A percentile compares a stretch with the other conserved stretches of the same genome.
phyloP scores from a whole-genome alignment of 1,284 basidiomycete species.

The Volvariella volvacea region DNA sequence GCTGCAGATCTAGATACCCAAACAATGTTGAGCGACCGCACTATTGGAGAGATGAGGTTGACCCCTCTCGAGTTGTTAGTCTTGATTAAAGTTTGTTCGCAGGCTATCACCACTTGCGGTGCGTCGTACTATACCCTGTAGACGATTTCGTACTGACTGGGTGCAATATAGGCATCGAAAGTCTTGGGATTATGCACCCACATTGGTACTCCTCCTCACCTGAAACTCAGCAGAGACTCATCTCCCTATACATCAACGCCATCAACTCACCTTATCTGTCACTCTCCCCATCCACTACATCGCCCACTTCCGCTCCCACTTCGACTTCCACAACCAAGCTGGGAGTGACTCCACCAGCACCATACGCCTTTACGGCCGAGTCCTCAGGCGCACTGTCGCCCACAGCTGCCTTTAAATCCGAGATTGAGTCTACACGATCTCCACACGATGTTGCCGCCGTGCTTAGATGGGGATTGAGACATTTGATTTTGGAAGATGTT shows the following conservation, averaged over 20 bases:
- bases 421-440: slow-evolving; percentile 54
- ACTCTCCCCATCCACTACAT: slow-evolving; percentile 43
- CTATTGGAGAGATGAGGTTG: slow-evolving; percentile 49
- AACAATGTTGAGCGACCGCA: slow-evolving; percentile 39
- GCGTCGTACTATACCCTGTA: slow-evolving; percentile 14
- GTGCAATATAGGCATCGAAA: slow-evolving; percentile 52
- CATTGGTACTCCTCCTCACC: slow-evolving; percentile 73
- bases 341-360: too few species aligned
- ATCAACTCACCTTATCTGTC: too few species aligned
- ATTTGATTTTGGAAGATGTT: slow-evolving; percentile 59
- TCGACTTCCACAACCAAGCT: slow-evolving; percentile 27
- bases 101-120: slow-evolving; percentile 58
- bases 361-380: too few species aligned
- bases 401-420: slow-evolving; percentile 49
- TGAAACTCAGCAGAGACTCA: slow-evolving; percentile 57
- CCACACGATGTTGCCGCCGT: slow-evolving; percentile 72
- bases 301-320: slow-evolving; percentile 38
- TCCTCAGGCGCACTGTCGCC: slow-evolving; percentile 9
- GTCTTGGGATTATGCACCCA: slow-evolving; percentile 73
- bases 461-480: slow-evolving; percentile 72
- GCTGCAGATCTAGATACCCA: slow-evolving; percentile 39
- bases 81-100: slow-evolving; percentile 58
- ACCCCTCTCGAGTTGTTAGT: slow-evolving; percentile 52
- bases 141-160: too few species aligned
- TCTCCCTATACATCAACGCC: slow-evolving; percentile 52